phyloP scores from a whole-genome alignment of 2,329 filamentous ascomycete genomes.

The Colletotrichum salicis region DNA sequence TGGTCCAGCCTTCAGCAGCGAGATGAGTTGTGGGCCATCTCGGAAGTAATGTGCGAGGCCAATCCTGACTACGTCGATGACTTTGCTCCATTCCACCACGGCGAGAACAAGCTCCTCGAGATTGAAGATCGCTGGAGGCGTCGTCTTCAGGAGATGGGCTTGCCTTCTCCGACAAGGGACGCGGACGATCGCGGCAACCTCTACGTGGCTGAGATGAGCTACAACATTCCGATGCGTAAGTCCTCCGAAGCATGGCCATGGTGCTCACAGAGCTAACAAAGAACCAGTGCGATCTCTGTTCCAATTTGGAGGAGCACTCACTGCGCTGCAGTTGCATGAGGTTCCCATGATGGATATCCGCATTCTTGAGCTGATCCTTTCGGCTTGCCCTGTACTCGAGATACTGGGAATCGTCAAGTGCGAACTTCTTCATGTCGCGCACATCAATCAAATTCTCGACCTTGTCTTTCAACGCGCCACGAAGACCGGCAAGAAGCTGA shows the following conservation, averaged over 20 bases:
- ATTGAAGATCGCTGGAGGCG: background rate
- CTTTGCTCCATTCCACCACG: background rate
- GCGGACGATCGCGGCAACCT: background rate
- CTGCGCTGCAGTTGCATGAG: constrained; percentile 40
- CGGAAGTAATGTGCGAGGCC: no score
- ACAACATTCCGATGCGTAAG: constrained; percentile 16
- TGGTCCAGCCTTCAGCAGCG: constrained; percentile 9
- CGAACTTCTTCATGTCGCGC: constrained; percentile 42
- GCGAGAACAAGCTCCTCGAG: background rate
- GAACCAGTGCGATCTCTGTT: constrained; percentile 21
- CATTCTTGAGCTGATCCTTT: constrained; percentile 37
- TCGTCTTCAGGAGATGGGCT: background rate
- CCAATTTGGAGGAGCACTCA: constrained; percentile 35
- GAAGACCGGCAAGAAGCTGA: constrained; percentile 34
- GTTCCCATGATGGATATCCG: constrained; percentile 39
- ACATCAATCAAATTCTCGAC: constrained; percentile 37
- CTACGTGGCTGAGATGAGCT: constrained; percentile 11
- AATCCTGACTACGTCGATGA: background rate
- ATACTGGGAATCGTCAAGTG: constrained; percentile 42
- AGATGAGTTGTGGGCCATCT: background rate
- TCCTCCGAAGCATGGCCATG: background rate
- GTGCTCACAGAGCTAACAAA: background rate
- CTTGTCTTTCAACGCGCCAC: constrained; percentile 35
- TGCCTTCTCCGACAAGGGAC: background rate
- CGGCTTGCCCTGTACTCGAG: constrained; percentile 37